These are phyloP conservation scores for Colletotrichum sp. DNA, from an alignment of 2,329 filamentous ascomycete genomes.

Conservation along the genomic window DNA sequence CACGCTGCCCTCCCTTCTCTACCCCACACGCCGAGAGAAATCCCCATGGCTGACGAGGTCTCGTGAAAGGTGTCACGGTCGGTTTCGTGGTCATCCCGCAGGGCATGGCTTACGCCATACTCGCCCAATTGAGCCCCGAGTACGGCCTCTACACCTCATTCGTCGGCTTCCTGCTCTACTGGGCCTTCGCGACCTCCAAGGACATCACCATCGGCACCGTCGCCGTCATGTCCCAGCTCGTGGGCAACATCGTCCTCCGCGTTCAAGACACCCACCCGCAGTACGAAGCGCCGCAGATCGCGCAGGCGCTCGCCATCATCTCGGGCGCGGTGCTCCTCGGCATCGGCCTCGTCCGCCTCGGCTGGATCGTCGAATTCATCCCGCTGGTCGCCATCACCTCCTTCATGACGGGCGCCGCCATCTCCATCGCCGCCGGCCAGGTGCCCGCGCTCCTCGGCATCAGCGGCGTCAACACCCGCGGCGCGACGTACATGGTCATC, in stretches of 20 bases:
- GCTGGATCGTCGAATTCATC: constrained; percentile 58
- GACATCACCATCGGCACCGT: constrained; percentile 76
- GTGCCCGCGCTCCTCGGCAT: constrained; percentile 50
- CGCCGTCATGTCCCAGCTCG: constrained; percentile 55
- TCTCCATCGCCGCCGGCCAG: constrained; percentile 56
- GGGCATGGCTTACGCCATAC: constrained; percentile 78
- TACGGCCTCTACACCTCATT: constrained; percentile 85
- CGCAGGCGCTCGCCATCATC: constrained; percentile 49
- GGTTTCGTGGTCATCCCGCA: constrained; percentile 81
- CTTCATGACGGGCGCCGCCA: constrained; percentile 56
- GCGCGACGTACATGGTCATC: constrained; percentile 49
- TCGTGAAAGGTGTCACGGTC: constrained; percentile 58
- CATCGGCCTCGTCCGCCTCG: constrained; percentile 50
- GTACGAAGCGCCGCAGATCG: constrained; percentile 45
- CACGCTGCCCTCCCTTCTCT: neutral
- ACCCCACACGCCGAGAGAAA: neutral
- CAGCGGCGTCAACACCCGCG: constrained; percentile 46
- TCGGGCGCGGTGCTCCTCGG: constrained; percentile 47
- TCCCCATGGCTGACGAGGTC: constrained; percentile 11
- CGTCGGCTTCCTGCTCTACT: constrained; percentile 80
- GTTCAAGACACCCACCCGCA: constrained; percentile 38
- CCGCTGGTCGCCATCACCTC: constrained; percentile 54
- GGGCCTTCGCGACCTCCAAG: constrained; percentile 85
- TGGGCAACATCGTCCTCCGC: constrained; percentile 49
- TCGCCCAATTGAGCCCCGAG: constrained; percentile 71